Base-by-base conservation (phyloP, 805 yeast species). In the Wickerhamiella australiensis region DNA sequence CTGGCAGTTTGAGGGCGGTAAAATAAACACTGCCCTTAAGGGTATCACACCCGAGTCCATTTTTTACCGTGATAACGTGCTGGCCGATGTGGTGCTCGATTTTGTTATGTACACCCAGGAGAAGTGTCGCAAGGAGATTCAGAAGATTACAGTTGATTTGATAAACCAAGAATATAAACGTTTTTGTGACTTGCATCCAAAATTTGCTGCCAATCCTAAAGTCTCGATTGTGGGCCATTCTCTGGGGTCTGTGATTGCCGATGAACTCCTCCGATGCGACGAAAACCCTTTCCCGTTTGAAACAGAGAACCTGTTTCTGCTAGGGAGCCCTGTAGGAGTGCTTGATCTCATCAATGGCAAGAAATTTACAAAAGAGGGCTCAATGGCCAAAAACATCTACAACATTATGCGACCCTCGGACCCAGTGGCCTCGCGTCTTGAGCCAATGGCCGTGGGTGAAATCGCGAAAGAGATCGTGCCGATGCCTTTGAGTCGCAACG, bases 311-410 rank as follows among this genome's bases (percentile, higher is more conserved):
- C 74, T 78, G 54, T 88, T 86, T 61, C 78, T 84, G 11, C 71
- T 86, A 27, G 98, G 97, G 0, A 85, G 95, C 1, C 98, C 97
- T 0, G 75, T 84, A 31, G 96, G 96, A 1, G 78, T 86, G 18
- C 83, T 88, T 65, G 82, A 83, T 62, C 68, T 90, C 27, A 74
- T 92, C 37, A 79, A 78, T 55, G 75, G 80, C 42, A 74, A 73
- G 66, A 69, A 18, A 49, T 60, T 40, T 47, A 49, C 43, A 36
- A 50, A 46, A 44, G 36, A 46, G 21, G 36, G 36, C 21, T 50
- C 54, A 25, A 73, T 72, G 27, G 80, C 82, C 54, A 63, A 67
- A 5, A 77, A 80, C 55, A 63, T 83, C 40, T 92, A 82, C 67
- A 90, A 90, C 60, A 66, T 92, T 5, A 86, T 83, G 67, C 94